phyloP scores from a whole-genome alignment of 768 basidiomycete genomes.

The Kwoniella mangroviensis region DNA sequence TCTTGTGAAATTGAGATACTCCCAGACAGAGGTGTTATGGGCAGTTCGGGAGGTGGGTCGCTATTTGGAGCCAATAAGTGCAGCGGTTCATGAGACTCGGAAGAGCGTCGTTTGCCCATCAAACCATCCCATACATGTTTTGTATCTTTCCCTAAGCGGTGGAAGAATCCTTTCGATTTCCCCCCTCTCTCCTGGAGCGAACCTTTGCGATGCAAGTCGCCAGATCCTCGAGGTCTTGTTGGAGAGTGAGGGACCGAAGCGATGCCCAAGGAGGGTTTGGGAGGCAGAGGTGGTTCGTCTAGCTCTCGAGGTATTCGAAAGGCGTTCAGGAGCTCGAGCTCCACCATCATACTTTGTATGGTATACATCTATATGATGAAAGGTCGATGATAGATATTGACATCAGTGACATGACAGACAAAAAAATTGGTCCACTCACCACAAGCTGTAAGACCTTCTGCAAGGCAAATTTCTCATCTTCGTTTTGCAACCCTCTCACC shows the following conservation, averaged over 20 bases:
- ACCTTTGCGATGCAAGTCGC: slow-evolving; percentile 14
- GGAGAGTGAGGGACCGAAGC: background rate
- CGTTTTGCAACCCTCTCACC: slow-evolving; percentile 28
- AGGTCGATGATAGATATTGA: no score
- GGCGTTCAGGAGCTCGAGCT: slow-evolving; percentile 43
- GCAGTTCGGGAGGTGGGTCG: background rate
- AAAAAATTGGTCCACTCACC: slow-evolving; percentile 29
- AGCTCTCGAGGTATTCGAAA: slow-evolving; percentile 44
- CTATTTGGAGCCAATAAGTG: background rate
- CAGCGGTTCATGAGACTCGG: slow-evolving; percentile 5
- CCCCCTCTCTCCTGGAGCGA: slow-evolving; percentile 24
- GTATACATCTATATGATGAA: slow-evolving; percentile 38
- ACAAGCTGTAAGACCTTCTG: slow-evolving; percentile 32
- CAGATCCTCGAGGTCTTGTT: slow-evolving; percentile 5
- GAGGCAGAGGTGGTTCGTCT: slow-evolving; percentile 30
- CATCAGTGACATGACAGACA: background rate
- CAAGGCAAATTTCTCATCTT: slow-evolving; percentile 34
- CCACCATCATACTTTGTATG: slow-evolving; percentile 41
- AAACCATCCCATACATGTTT: slow-evolving; percentile 31
- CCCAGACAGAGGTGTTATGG: slow-evolving; percentile 6
- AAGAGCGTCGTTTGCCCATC: slow-evolving; percentile 18
- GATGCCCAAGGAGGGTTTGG: slow-evolving; percentile 11
- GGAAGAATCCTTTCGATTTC: slow-evolving; percentile 35
- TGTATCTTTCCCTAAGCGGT: slow-evolving; percentile 40
- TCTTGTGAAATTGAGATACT: background rate